A percentile compares a stretch with the other conserved stretches of the same genome.
Conservation (phyloP, 371 early-diverging fungal genomes). For the Parasitella parasitica region DNA sequence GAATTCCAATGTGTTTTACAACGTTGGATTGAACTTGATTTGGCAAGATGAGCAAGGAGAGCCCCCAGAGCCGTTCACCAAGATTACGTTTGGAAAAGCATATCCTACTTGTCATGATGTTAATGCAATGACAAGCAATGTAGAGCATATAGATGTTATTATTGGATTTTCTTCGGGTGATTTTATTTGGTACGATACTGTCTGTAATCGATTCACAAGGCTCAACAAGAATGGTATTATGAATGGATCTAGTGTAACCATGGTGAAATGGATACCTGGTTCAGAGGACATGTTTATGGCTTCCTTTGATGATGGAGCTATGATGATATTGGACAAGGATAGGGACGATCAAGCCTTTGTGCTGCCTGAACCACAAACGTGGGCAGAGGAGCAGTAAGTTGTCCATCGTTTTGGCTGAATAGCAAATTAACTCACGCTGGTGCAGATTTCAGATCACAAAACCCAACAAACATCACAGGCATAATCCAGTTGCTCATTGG, state of each 20-base stretch:
- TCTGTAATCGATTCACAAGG: slow-evolving; percentile 65
- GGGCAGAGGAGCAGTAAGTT: slow-evolving; percentile 26
- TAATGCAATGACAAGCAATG: slow-evolving; percentile 64
- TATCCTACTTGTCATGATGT: slow-evolving; percentile 87
- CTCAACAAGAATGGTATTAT: slow-evolving; percentile 51
- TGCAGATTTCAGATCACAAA: slow-evolving; percentile 49
- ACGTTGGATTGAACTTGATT: slow-evolving; percentile 67
- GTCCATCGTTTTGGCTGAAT: too few species aligned
- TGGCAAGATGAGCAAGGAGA: slow-evolving; percentile 64
- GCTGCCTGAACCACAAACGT: slow-evolving; percentile 26
- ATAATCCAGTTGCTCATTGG: slow-evolving; percentile 77
- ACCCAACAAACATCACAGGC: slow-evolving; percentile 50
- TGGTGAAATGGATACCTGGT: slow-evolving; percentile 88
- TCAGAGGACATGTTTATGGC: slow-evolving; percentile 83
- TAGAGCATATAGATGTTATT: slow-evolving; percentile 68
- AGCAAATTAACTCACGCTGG: too few species aligned
- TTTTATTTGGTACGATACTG: slow-evolving; percentile 78
- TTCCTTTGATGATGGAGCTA: slow-evolving; percentile 71
- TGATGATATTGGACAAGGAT: slow-evolving; percentile 81
- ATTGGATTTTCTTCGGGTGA: slow-evolving; percentile 88
- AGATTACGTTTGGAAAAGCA: background rate
- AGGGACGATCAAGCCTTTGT: slow-evolving; percentile 74
- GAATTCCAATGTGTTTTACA: slow-evolving; percentile 23
- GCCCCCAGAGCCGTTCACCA: slow-evolving; percentile 26
- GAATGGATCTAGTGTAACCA: slow-evolving; percentile 66